Evolutionary conservation across 139 green algal genomes (phyloP), one percentile per base, ranked within the genome.

Genomic region (Limnomonas spitsbergensis): DNA sequence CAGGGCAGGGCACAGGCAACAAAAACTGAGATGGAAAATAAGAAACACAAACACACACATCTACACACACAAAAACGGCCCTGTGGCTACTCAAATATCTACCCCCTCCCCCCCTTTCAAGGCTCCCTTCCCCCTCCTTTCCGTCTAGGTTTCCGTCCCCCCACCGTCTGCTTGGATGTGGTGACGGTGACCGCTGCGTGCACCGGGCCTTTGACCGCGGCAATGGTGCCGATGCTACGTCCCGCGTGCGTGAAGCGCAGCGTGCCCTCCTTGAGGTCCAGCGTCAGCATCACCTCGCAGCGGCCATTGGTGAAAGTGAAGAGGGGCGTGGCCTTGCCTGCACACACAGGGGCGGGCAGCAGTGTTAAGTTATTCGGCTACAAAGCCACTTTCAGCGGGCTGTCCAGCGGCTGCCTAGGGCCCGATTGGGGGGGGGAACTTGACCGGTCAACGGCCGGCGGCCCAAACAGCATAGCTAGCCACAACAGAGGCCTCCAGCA

Each of bases 221-320:
- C 82, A 53, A 90, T 86, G 34, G 81, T 91, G 29, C 84, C 87
- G 31, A 91, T 86, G 82, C 67, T 82, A 52, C 83, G 81, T 20
- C 84, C 87, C 24, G 42, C 77, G 53, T 83, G 81, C 27, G 78
- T 76, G 47, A 91, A 91, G n/a, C 82, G 78, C 38, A 91, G 79
- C 1, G 87, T 91, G 38, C 83, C 79, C 79, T 91, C 87, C 78
- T 88, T 85, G 7, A 87, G 78, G 84, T 89, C 80, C 40, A 87
- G 68, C 0, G 80, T 87, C 47, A 86, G 14, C 2, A 79, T 86
- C 47, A 90, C 68, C 36, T 74, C 68, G 36, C 68, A 74, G 34
- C 68, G 68, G 3, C 68, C 68, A 3, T 74, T 32, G 4, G 68
- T 54, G 40, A 89, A 91, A 29, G 71, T 76, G 77, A 91, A 88